Evolutionary conservation across 768 basidiomycete genomes (phyloP), one percentile per base, ranked within the genome.

Genomic region (Russula earlei): DNA sequence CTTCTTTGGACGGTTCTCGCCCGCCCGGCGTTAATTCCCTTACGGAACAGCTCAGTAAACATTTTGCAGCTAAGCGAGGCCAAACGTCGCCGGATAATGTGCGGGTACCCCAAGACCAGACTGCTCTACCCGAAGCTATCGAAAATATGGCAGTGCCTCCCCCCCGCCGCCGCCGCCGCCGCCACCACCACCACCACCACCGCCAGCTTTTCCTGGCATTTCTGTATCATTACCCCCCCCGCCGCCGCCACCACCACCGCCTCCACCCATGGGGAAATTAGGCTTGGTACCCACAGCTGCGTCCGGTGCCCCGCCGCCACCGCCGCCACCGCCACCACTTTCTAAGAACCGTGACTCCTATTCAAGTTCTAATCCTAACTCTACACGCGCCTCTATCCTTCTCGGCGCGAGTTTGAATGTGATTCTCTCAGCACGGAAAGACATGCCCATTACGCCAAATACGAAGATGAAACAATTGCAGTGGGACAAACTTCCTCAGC

Each of bases 381-480:
- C 83, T 29, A 71, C 77, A 36, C 83, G 83, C 24, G 74, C 77
- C 36, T 86, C 87, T 15, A 71, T 79, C 64, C 69, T 85, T 8
- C 68, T 83, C 2, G 80, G 85, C 17, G 69, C 76, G 20, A 83
- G 80, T 60, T 66, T 86, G 45, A 77, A 74, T 60, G 74, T 75
- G 29, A 69, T 84, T 60, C 67, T 83, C 19, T 75, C 77, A 46
- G 75, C 77, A 43, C 86, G 91, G 47, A 97, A 97, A 70, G 90
- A 91, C 65, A 80, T 96, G 66, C 77, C 82, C 3, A 77, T 92
- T 41, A 85, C 88, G 31, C 89, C 94, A 2, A 84, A 79, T 57
- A 87, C 82, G 34, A 92, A 93, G 77, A 92, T 97, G 88, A 97
- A 97, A 68, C 93, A 97, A 67, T 74, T 99, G 53, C 94, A 97